These are phyloP conservation scores for Sclerotinia minor DNA, from an alignment of 2,329 filamentous ascomycete species.

Conservation along the genomic window DNA sequence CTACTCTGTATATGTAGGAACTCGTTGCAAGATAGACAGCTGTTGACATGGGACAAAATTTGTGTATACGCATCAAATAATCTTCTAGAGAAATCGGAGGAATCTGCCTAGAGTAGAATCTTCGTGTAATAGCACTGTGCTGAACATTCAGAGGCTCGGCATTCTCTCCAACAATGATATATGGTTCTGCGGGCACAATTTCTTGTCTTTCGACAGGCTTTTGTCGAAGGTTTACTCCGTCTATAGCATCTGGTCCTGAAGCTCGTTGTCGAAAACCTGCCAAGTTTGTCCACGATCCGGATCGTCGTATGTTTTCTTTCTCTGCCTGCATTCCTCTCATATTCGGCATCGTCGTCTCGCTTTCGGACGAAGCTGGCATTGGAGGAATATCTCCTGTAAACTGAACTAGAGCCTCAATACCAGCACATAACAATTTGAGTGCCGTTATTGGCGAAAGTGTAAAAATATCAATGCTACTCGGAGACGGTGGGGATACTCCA, in stretches of 20 bases:
- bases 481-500: constrained; percentile 39
- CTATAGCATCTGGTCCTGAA: constrained; percentile 46
- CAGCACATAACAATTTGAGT: constrained; percentile 74
- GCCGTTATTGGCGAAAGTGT: constrained; percentile 71
- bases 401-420: constrained; percentile 66
- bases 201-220: constrained; percentile 36
- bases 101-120: constrained; percentile 88
- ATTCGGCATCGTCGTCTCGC: constrained; percentile 62
- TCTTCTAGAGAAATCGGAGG: constrained; percentile 81
- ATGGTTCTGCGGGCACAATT: constrained; percentile 45
- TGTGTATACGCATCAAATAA: constrained; percentile 83
- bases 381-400: constrained; percentile 56
- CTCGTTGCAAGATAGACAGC: constrained; percentile 90
- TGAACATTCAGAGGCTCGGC: constrained; percentile 74
- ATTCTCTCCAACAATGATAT: constrained; percentile 65
- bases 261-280: constrained; percentile 39
- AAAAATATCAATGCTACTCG: constrained; percentile 64
- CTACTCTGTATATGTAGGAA: constrained; percentile 81
- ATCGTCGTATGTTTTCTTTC: constrained; percentile 60
- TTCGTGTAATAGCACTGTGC: constrained; percentile 81
- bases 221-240: constrained; percentile 55
- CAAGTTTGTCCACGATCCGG: constrained; percentile 52
- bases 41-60: constrained; percentile 89
- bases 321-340: constrained; percentile 64
- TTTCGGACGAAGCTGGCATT: constrained; percentile 68